Evolutionary conservation across 352 stramenopile species (phyloP), one percentile per base, ranked within the genome.

Genomic region (Plasmopara viticola): DNA sequence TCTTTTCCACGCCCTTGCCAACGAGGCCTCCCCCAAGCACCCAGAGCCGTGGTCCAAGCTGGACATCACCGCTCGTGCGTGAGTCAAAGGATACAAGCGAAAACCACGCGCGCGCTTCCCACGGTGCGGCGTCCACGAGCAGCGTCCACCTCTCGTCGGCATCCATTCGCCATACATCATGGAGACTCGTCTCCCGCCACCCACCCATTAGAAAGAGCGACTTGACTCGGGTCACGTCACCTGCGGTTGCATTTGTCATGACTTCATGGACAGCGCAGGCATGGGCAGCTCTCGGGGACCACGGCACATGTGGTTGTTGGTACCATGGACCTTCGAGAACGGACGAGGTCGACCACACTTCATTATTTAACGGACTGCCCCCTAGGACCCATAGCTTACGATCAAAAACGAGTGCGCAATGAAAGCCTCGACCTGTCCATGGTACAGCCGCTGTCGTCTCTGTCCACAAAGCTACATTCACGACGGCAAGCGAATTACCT

Each of bases 151-250:
- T 53, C 45, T 62, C 67, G 5, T 47, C 25, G 2, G 53, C 50
- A 39, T 87, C 68, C 69, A 92, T 84, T 25, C 68, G 64, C 77
- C 78, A 92, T 8, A 92, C 75, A 53, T 92, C 82, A 14, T 76
- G 70, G 17, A 86, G 57, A 31, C 74, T 75, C 9, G 64, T 69
- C n/a, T 78, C 78, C 10, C 71, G 73, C 79, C 74, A 90, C 0
- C 82, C 82, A 13, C 75, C 82, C 54, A 86, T 69, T 2, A 89
- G 46, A 45, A 87, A 88, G 9, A 88, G 34, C 18, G 76, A 84
- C 12, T 70, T 39, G 51, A 79, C 13, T 9, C 65, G 58, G 12
- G 77, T 81, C 9, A 51, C 43, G n/a, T 90, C 78, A 4, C 78
- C 82, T 4, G 70, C 48, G 7, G 77, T 85, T 3, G 47, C 25